These are phyloP conservation scores for Gaeumannomyces sp. DNA, from an alignment of 2,329 filamentous ascomycete genomes.

Conservation along the genomic window DNA sequence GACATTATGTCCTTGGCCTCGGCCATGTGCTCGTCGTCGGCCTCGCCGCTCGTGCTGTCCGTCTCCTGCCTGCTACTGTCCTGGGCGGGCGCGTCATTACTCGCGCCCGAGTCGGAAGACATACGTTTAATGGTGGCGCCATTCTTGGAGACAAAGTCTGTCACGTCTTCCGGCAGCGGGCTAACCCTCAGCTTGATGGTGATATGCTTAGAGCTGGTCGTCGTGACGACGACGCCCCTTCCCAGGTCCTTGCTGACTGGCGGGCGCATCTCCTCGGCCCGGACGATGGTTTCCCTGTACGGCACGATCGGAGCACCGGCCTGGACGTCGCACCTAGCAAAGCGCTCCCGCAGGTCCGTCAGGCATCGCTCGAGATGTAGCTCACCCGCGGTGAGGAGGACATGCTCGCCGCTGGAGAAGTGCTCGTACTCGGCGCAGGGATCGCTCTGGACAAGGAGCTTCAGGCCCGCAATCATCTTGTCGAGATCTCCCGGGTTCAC, in stretches of 20 bases:
- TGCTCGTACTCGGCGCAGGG: conserved; percentile 95
- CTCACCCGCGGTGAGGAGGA: conserved; percentile 89
- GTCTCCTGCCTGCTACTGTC: neutral
- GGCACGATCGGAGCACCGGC: conserved; percentile 92
- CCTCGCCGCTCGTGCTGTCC: conserved; percentile 25
- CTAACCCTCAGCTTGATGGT: conserved; percentile 69
- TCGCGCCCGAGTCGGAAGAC: conserved; percentile 61
- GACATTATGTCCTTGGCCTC: conserved; percentile 53
- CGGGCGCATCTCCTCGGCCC: conserved; percentile 84
- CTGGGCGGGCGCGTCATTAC: conserved; percentile 20
- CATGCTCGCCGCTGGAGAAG: conserved; percentile 87
- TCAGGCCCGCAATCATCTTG: conserved; percentile 88
- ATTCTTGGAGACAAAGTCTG: conserved; percentile 80
- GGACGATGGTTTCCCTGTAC: conserved; percentile 87
- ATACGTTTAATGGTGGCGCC: conserved; percentile 70
- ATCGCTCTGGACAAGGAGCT: conserved; percentile 86
- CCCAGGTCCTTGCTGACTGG: conserved; percentile 81
- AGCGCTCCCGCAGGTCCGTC: conserved; percentile 87
- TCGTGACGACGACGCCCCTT: conserved; percentile 68
- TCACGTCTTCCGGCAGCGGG: conserved; percentile 71
- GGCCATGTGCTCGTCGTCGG: conserved; percentile 33
- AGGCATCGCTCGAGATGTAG: conserved; percentile 89
- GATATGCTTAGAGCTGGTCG: conserved; percentile 81
- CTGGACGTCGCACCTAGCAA: conserved; percentile 90
- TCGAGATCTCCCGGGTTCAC: conserved; percentile 83